Conservation (phyloP, 2,329 filamentous ascomycete genomes). For the Pseudopyrenochaeta lycopersici region DNA sequence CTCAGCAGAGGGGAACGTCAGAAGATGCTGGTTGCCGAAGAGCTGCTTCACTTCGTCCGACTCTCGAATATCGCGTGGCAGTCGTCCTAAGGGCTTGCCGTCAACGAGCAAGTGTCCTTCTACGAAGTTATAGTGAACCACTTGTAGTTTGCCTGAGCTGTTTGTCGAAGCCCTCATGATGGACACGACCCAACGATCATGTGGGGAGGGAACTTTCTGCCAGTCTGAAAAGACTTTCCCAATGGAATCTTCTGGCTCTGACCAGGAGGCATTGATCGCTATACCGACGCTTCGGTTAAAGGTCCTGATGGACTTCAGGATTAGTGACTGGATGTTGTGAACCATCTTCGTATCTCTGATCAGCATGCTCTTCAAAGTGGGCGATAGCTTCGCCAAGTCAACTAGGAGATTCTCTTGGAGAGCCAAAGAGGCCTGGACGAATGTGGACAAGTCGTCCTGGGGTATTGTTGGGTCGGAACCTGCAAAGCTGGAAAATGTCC, state of each 20-base stretch:
- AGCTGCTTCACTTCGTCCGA: constrained; percentile 57
- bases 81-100: constrained; percentile 57
- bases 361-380: constrained; percentile 44
- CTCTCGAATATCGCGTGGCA: constrained; percentile 61
- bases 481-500: constrained; percentile 52
- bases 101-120: constrained; percentile 59
- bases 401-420: constrained; percentile 58
- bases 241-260: constrained; percentile 40
- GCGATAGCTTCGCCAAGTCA: constrained; percentile 46
- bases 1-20: constrained; percentile 60
- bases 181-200: constrained; percentile 45
- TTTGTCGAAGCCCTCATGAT: constrained; percentile 30
- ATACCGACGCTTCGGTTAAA: constrained; percentile 36
- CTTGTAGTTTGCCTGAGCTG: constrained; percentile 31
- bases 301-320: constrained; percentile 48
- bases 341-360: constrained; percentile 59
- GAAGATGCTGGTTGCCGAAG: constrained; percentile 62
- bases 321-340: constrained; percentile 44
- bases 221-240: constrained; percentile 28
- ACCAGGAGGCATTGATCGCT: constrained; percentile 55
- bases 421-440: constrained; percentile 50
- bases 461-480: constrained; percentile 13
- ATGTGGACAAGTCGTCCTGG: constrained; percentile 27
- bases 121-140: constrained; percentile 54
- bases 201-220: constrained; percentile 26